Base-by-base conservation (phyloP, 2,329 filamentous ascomycete genomes). In the Penicillium rolfsii region DNA sequence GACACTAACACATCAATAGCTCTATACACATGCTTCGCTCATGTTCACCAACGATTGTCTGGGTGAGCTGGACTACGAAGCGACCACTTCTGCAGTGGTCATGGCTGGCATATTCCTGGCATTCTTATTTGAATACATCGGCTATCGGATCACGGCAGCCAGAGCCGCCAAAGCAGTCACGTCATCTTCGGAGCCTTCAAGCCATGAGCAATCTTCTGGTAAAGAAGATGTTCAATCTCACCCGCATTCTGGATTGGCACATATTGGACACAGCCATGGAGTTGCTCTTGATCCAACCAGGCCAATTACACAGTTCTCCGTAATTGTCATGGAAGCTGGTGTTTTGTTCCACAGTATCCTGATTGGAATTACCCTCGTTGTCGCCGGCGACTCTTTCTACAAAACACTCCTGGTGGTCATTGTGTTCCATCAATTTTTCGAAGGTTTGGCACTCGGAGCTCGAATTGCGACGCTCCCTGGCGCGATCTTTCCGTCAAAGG, bases 341-440 rank as follows among this genome's bases (percentile, higher is more conserved):
- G 87, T 93, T 57, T 82, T 92, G 50, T 93, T 93, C 77, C 89
- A 92, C 76, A 91, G 71, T 69, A 71, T 79, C 49, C 78, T 90
- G 3, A 89, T 90, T 69, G 76, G 75, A 0, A 55, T 77, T 9
- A 77, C 75, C 1, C 68, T 77, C 1, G 74, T 83, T 5, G 81
- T 84, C 1, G 77, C 81, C 0, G 79, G 79, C 2, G 81, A 85
- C 68, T 80, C 77, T 4, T 82, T 79, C 68, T 84, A 84, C 72
- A 76, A 78, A 43, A 83, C 82, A 0, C 76, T 85, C 2, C 79
- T 84, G 64, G 74, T 81, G 48, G 89, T 92, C 57, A 90, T 93
- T 60, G 77, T 91, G 59, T 91, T 92, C 78, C 90, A 92, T 71
- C 90, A 92, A 70, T 86, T 90, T 79, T 91, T 93, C 68, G 89